Conservation (phyloP, 805 yeast species). For the Lachancea quebecensis region DNA sequence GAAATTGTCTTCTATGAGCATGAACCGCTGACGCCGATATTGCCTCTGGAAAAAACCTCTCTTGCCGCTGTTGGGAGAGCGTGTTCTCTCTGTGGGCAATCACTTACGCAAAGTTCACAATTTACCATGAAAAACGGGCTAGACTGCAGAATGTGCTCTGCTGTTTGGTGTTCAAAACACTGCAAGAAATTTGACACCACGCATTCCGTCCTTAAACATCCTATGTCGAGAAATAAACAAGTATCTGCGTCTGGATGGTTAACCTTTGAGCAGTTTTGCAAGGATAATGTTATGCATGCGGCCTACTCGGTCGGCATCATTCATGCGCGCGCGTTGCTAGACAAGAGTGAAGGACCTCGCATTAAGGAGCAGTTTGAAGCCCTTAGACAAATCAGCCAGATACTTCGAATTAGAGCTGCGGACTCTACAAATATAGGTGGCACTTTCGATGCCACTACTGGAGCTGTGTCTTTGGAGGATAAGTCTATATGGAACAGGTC, state of each 20-base stretch:
- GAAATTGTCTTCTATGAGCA: slow-evolving; percentile 55
- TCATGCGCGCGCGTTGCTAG: slow-evolving; percentile 37
- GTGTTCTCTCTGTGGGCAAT: slow-evolving; percentile 65
- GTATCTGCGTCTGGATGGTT: slow-evolving; percentile 45
- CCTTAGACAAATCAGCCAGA: slow-evolving; percentile 67
- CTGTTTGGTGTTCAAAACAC: slow-evolving; percentile 60
- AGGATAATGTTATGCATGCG: slow-evolving; percentile 60
- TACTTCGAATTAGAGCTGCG: slow-evolving; percentile 50
- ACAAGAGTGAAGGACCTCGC: slow-evolving; percentile 7
- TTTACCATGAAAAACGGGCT: slow-evolving; percentile 39
- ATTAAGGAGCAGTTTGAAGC: slow-evolving; percentile 45
- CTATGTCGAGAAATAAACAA: slow-evolving; percentile 30
- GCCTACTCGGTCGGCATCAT: slow-evolving; percentile 58
- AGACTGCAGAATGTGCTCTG: slow-evolving; percentile 58
- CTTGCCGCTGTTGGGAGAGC: slow-evolving; percentile 56
- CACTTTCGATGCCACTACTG: slow-evolving; percentile 33
- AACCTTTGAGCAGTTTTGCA: slow-evolving; percentile 52
- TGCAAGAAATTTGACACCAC: slow-evolving; percentile 51
- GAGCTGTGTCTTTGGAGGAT: slow-evolving; percentile 9
- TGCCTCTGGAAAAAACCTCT: slow-evolving; percentile 59
- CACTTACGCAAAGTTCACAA: slow-evolving; percentile 32
- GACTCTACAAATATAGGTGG: slow-evolving; percentile 41
- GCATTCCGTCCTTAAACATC: slow-evolving; percentile 56
- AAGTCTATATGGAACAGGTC: slow-evolving; percentile 51
- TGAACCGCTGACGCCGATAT: slow-evolving; percentile 51